Evolutionary conservation across 495 filamentous ascomycete genomes (phyloP), one percentile per base, ranked within the genome.

Genomic region (Hypoxylon lienhwacheense): DNA sequence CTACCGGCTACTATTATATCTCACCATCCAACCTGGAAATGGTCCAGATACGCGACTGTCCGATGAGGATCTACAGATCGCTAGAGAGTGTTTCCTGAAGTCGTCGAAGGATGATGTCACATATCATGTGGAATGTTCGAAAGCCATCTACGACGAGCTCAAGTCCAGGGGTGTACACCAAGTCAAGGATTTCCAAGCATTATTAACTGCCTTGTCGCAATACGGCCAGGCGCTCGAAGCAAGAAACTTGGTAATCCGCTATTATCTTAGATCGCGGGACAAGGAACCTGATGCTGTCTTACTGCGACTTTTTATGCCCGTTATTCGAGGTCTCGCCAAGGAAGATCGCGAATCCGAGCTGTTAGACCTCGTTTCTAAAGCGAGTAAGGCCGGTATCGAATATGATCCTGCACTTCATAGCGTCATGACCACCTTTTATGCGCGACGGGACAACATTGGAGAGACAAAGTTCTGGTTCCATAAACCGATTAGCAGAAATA

Each of bases 321-420:
- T 91, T 4, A 57, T 93, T 25, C 70, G 72, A 22, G 89, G 90
- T 1, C 85, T 91, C 55, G 83, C 82, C 10, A 71, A 72, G 50
- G 82, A 89, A 53, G 78, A 79, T 7, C 79, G 83, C 45, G 72
- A 83, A 56, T 46, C 78, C 61, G 75, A 81, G 47, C 65, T 88
- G 8, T 41, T 81, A 2, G 57, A 64, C 24, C 70, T 73, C 7
- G 66, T 70, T 43, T 47, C 63, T 36, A 60, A 69, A 35, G 66
- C 73, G 33, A 59, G 64, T 36, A 50, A 41, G 11, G 24, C 49
- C 12, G 72, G 70, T 8, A 7, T 76, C 12, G 42, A 61, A 16
- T 76, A 68, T 42, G 66, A 61, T 37, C 49, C 59, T 10, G 17
- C 43, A 7, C 25, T 75, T 21, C 83, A 85, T 33, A 51, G 73